Conservation (phyloP, 1,284 basidiomycete genomes). For the Ustilago cynodontis region DNA sequence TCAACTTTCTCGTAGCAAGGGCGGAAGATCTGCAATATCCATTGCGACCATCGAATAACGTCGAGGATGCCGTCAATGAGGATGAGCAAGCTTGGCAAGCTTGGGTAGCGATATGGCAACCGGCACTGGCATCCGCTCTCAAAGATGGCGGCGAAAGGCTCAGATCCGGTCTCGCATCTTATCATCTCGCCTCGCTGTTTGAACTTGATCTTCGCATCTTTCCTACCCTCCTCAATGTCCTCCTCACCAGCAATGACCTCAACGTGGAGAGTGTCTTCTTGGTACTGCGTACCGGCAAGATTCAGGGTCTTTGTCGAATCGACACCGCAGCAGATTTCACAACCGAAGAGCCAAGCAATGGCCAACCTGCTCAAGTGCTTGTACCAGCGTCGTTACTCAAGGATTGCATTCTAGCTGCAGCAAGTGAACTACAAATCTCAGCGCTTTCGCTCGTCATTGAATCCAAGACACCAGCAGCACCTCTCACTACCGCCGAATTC, state of each 20-base stretch:
- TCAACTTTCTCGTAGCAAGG: slow-evolving; percentile 33
- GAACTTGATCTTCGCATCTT: slow-evolving; percentile 44
- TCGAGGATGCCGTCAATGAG: not conserved
- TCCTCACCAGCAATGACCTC: slow-evolving; percentile 23
- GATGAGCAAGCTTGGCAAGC: slow-evolving; percentile 19
- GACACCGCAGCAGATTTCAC: slow-evolving; percentile 30
- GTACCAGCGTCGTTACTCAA: slow-evolving; percentile 45
- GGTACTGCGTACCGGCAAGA: slow-evolving; percentile 37
- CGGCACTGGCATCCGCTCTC: slow-evolving; percentile 27
- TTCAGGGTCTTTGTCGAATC: slow-evolving; percentile 43
- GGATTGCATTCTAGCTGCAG: slow-evolving; percentile 50
- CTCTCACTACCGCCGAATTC: slow-evolving; percentile 43
- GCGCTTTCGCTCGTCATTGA: slow-evolving; percentile 57
- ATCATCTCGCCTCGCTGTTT: slow-evolving; percentile 44
- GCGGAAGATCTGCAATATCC: slow-evolving; percentile 29
- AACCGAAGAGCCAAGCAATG: slow-evolving; percentile 20
- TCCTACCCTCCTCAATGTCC: slow-evolving; percentile 30
- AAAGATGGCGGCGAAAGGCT: slow-evolving; percentile 41
- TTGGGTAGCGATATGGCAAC: slow-evolving; percentile 35
- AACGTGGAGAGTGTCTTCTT: slow-evolving; percentile 49
- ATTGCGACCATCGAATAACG: slow-evolving; percentile 15
- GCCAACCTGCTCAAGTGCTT: slow-evolving; percentile 23
- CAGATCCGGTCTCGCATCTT: slow-evolving; percentile 49
- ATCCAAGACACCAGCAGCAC: slow-evolving; percentile 54
- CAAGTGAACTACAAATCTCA: slow-evolving; percentile 56